Conservation (phyloP, 495 filamentous ascomycete genomes). For the Acidomyces sp. region DNA sequence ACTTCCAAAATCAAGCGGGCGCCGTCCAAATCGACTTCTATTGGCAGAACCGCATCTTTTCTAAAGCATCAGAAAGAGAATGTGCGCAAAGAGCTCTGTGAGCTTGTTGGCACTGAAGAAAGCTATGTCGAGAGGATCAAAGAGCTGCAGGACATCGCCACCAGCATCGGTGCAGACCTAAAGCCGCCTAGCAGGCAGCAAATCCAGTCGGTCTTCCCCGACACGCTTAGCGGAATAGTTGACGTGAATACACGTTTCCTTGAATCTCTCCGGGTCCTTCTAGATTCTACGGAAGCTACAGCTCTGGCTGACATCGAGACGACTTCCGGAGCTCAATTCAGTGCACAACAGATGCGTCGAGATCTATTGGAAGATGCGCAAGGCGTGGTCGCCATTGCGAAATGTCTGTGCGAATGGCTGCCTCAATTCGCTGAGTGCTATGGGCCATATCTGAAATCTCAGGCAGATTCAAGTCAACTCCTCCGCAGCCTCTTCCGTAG, state of each 20-base stretch:
- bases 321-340: constrained; percentile 11
- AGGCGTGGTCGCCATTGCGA: constrained; percentile 61
- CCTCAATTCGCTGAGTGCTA: constrained; percentile 82
- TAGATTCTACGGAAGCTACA: constrained; percentile 73
- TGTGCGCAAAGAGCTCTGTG: constrained; percentile 76
- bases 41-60: constrained; percentile 60
- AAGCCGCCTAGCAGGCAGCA: constrained; percentile 52
- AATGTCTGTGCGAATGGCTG: constrained; percentile 73
- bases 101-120: constrained; percentile 86
- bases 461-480: constrained; percentile 67
- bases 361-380: constrained; percentile 42
- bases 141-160: constrained; percentile 52
- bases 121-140: constrained; percentile 72
- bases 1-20: constrained; percentile 76
- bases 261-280: constrained; percentile 54
- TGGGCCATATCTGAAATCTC: constrained; percentile 76
- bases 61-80: constrained; percentile 69
- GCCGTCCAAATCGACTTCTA: constrained; percentile 68
- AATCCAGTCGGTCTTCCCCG: constrained; percentile 65
- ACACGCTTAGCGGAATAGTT: constrained; percentile 61
- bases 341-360: constrained; percentile 17
- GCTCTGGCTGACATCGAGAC: constrained; percentile 39
- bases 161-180: constrained; percentile 60
- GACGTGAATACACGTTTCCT: constrained; percentile 68
- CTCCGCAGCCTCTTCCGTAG: constrained; percentile 62